These are phyloP conservation scores for Croton setiger DNA, from an alignment of 441 rosid species.

Conservation along the genomic window DNA sequence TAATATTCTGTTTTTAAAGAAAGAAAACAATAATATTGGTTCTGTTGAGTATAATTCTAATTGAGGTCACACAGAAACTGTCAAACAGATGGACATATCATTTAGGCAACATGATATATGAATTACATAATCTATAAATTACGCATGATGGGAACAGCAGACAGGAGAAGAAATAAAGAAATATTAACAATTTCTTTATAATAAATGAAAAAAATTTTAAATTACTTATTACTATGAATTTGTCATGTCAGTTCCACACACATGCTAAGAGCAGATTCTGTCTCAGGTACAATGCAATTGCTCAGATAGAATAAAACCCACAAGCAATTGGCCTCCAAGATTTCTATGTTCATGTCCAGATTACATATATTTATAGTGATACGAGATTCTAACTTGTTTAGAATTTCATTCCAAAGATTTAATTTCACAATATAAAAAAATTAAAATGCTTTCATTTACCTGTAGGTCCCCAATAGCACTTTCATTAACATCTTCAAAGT, in stretches of 20 bases:
- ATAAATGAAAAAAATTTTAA: neutral
- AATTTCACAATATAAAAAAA: neutral
- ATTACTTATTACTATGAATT: neutral
- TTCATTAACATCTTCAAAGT: slow-evolving; percentile 61
- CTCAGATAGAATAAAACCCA: neutral
- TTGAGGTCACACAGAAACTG: neutral
- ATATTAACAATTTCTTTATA: neutral
- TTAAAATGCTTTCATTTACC: slow-evolving; percentile 38
- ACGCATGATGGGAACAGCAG: neutral
- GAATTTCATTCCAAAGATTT: neutral
- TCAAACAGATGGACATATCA: neutral
- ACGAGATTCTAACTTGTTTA: neutral
- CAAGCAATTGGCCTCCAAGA: neutral
- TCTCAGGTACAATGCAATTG: neutral
- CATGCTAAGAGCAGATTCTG: neutral
- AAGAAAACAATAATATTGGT: neutral
- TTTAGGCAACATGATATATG: neutral
- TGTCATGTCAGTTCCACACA: neutral
- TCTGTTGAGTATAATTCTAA: neutral
- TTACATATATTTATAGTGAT: neutral
- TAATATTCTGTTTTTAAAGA: neutral
- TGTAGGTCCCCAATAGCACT: slow-evolving; percentile 86
- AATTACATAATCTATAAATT: neutral
- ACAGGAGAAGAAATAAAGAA: neutral
- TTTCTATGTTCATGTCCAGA: neutral